A percentile compares a stretch with the other conserved stretches of the same genome.
These are phyloP conservation scores for Candida labiduridarum DNA, from an alignment of 1,139 yeast species.

Conservation along the genomic window DNA sequence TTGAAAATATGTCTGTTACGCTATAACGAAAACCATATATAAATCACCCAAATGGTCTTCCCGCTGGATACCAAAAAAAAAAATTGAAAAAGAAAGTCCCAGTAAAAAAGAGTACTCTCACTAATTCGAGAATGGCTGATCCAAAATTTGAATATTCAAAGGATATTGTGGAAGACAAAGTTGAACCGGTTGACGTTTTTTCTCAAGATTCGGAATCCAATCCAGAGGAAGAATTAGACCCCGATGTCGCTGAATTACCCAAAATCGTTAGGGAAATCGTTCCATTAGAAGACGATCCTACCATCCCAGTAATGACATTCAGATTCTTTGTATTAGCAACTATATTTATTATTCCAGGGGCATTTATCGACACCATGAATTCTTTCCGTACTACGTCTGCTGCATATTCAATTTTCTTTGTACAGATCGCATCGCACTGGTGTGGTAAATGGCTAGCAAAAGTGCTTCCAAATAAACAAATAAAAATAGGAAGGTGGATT, in stretches of 20 bases:
- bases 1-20: too few species aligned
- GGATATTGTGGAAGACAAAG: not conserved
- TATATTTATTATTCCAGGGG: constrained; percentile 49
- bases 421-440: constrained; percentile 48
- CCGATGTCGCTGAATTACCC: constrained; percentile 28
- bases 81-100: not conserved
- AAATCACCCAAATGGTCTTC: too few species aligned
- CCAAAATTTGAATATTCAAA: not conserved
- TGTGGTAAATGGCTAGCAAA: constrained; percentile 43
- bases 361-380: constrained; percentile 50
- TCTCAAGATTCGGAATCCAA: not conserved
- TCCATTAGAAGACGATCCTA: constrained; percentile 39
- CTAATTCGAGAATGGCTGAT: not conserved
- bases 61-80: too few species aligned
- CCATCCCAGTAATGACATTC: constrained; percentile 41
- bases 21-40: too few species aligned
- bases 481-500: constrained; percentile 22
- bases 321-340: constrained; percentile 41
- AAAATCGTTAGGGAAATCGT: constrained; percentile 36
- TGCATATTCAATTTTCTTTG: constrained; percentile 49
- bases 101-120: not conserved
- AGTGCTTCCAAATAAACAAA: constrained; percentile 31
- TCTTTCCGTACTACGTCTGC: constrained; percentile 51
- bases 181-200: not conserved
- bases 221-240: constrained; percentile 10